These are phyloP conservation scores for Aquilaria sinensis DNA, from an alignment of 345 rosid species.

Conservation along the genomic window DNA sequence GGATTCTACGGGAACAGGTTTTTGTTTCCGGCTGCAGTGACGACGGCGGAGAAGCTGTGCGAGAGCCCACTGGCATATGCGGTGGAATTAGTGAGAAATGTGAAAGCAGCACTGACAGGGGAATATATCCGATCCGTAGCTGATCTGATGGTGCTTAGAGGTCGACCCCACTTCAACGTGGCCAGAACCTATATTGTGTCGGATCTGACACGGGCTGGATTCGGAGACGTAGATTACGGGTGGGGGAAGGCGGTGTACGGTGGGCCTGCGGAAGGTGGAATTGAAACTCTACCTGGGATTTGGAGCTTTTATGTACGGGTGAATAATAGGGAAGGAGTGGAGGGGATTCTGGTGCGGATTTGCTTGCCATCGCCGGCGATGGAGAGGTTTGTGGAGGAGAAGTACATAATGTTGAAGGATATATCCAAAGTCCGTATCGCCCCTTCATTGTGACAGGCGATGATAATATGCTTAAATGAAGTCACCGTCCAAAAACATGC, in stretches of 20 bases:
- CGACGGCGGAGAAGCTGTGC: conserved; percentile 16
- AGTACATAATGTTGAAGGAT: neutral
- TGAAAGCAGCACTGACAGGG: conserved; percentile 18
- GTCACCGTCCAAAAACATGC: too few species aligned
- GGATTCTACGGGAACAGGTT: conserved; percentile 46
- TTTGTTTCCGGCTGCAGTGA: conserved; percentile 22
- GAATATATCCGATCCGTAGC: conserved; percentile 18
- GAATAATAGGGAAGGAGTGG: conserved; percentile 20
- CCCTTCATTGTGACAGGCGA: too few species aligned
- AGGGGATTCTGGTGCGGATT: conserved; percentile 14
- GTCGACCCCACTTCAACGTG: conserved; percentile 24
- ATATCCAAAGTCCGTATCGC: too few species aligned
- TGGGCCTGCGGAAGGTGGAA: conserved; percentile 27
- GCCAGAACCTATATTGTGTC: conserved; percentile 26
- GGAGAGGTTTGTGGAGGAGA: conserved; percentile 16
- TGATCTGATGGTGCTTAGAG: conserved; percentile 14
- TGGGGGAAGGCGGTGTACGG: conserved; percentile 36
- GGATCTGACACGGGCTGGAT: conserved; percentile 25
- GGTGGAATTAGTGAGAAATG: conserved; percentile 21
- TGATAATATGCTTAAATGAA: too few species aligned
- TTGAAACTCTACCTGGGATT: conserved; percentile 25
- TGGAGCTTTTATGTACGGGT: conserved; percentile 25
- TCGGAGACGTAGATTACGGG: conserved; percentile 28
- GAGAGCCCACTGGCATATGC: conserved; percentile 28
- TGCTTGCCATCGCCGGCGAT: conserved; percentile 15